Evolutionary conservation across 139 green algal species (phyloP).

Genomic region (Limnomonas spitsbergensis): DNA sequence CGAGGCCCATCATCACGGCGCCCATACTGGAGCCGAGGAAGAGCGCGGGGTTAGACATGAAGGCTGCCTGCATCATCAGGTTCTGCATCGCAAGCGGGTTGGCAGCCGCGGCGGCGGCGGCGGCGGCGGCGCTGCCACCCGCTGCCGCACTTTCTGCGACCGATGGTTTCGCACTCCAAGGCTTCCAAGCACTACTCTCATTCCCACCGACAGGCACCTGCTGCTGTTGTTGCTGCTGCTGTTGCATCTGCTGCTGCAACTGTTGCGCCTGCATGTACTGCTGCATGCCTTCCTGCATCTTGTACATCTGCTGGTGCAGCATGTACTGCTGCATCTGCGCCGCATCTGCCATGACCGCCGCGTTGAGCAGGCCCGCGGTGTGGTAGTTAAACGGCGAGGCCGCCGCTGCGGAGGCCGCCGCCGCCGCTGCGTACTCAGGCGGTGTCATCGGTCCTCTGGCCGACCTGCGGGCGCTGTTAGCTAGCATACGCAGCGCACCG

Average conservation of each 20-base stretch:
- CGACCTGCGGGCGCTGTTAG: not conserved
- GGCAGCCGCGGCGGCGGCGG: not conserved
- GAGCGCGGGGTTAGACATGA: constrained; percentile 3
- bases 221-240: not conserved
- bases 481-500: constrained; percentile 8
- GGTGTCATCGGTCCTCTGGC: not conserved
- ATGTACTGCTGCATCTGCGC: not conserved
- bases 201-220: not conserved
- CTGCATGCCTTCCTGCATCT: not conserved
- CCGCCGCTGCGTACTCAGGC: not conserved
- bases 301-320: constrained; percentile 6
- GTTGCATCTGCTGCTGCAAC: not conserved
- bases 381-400: constrained; percentile 2
- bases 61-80: constrained; percentile 7
- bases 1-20: too few species aligned
- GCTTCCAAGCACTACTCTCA: not conserved
- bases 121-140: too few species aligned
- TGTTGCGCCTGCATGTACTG: not conserved
- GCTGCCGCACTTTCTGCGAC: too few species aligned
- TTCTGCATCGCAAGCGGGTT: not conserved
- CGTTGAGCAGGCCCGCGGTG: not conserved
- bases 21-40: not conserved
- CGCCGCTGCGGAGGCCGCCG: not conserved
- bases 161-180: not conserved
- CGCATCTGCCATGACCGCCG: not conserved